Percentiles rank a stretch among this genome's conserved stretches.
phyloP scores from a whole-genome alignment of 2,329 filamentous ascomycete genomes.

The Epichloe sibirici region DNA sequence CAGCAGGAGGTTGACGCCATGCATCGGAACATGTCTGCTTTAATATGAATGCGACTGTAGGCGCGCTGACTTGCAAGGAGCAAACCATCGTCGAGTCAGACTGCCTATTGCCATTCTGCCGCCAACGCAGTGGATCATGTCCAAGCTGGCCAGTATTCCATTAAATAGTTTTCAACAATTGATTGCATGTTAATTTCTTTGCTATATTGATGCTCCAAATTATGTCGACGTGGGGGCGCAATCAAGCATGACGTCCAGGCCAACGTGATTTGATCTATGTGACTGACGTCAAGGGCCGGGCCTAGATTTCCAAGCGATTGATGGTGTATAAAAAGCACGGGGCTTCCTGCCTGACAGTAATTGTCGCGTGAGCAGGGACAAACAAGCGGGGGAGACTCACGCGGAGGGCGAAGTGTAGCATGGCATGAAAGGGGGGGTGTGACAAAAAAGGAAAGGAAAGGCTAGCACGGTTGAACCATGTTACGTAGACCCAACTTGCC shows the following conservation, averaged over 20 bases:
- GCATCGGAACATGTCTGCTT: background rate
- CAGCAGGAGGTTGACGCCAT: background rate
- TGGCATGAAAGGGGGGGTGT: no score
- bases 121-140: background rate
- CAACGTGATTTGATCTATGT: background rate
- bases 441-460: no score
- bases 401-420: no score
- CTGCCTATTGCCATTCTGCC: background rate
- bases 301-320: background rate
- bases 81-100: no score
- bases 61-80: background rate
- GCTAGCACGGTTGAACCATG: no score
- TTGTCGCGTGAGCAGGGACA: background rate
- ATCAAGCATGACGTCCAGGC: background rate
- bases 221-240: background rate
- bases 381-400: background rate
- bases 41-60: background rate
- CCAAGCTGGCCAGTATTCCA: background rate
- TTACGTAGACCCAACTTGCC: no score
- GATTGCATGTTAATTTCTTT: conserved; percentile 7
- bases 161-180: conserved; percentile 7
- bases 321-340: no score
- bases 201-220: background rate
- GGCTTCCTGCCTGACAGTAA: no score
- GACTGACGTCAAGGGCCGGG: background rate